Evolutionary conservation across 352 stramenopile genomes (phyloP).

Genomic region (Achlya hypogyna): DNA sequence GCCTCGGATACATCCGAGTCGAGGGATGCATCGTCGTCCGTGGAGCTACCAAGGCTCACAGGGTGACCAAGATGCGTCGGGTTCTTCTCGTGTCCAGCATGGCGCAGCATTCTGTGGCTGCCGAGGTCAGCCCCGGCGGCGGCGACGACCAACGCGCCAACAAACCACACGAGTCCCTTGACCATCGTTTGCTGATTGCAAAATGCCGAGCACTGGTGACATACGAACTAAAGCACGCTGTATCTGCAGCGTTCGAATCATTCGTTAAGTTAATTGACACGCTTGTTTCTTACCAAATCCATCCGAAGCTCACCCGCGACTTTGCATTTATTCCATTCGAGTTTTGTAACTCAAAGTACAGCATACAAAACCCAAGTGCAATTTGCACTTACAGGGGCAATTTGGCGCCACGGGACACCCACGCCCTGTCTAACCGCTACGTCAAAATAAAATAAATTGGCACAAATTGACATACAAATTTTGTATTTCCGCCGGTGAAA

Average conservation of each 20-base stretch:
- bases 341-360: too few relatives aligned
- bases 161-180: neutral
- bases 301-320: neutral
- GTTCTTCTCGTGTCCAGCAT: neutral
- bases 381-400: too few relatives aligned
- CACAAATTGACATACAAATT: too few relatives aligned
- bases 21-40: too few relatives aligned
- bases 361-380: too few relatives aligned
- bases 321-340: neutral
- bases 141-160: neutral
- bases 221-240: neutral
- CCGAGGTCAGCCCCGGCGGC: neutral
- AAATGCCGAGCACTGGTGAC: neutral
- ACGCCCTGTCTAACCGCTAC: neutral
- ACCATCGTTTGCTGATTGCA: neutral
- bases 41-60: neutral
- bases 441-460: neutral
- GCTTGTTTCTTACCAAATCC: neutral
- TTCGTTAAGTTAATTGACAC: neutral
- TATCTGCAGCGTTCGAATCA: neutral
- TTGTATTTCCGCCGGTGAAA: too few relatives aligned
- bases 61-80: neutral
- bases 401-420: too few relatives aligned
- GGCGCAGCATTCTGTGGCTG: neutral
- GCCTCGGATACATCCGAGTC: too few relatives aligned